Conservation (phyloP, 371 early-diverging fungal species). For the Sporodiniella umbellata region DNA sequence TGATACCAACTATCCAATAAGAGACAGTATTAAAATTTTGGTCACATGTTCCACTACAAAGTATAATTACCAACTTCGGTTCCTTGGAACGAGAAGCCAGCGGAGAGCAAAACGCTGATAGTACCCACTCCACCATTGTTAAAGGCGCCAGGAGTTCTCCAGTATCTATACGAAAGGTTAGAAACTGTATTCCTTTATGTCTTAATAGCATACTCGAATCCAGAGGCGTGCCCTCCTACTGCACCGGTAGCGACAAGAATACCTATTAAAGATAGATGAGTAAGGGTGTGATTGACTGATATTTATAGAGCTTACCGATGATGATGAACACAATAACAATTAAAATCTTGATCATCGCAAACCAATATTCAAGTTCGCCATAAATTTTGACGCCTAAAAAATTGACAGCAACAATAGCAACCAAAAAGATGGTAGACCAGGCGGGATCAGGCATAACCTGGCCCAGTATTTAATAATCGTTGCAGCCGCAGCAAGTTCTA, state of each 20-base stretch:
- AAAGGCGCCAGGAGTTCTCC: slow-evolving; percentile 73
- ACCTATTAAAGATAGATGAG: slow-evolving; percentile 36
- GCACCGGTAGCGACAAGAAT: slow-evolving; percentile 67
- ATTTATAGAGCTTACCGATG: slow-evolving; percentile 48
- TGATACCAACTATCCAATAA: slow-evolving; percentile 57
- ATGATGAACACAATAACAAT: slow-evolving; percentile 70
- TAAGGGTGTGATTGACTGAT: no score
- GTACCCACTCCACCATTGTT: slow-evolving; percentile 71
- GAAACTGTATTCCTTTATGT: neutral
- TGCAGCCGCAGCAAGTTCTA: slow-evolving; percentile 78
- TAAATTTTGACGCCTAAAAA: slow-evolving; percentile 60
- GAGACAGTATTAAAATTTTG: neutral
- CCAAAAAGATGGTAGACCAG: slow-evolving; percentile 59
- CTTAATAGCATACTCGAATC: slow-evolving; percentile 33
- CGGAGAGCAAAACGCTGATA: slow-evolving; percentile 66
- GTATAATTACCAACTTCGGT: slow-evolving; percentile 57
- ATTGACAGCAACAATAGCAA: slow-evolving; percentile 56
- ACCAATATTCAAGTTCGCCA: slow-evolving; percentile 78
- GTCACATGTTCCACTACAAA: neutral
- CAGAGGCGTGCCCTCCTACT: slow-evolving; percentile 55
- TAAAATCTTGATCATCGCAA: slow-evolving; percentile 68
- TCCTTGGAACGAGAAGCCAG: slow-evolving; percentile 85
- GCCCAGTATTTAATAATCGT: slow-evolving; percentile 77
- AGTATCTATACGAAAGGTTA: slow-evolving; percentile 45
- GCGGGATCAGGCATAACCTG: slow-evolving; percentile 51